Conservation (phyloP, 176 grass and related monocot species). For the Carex parvula region DNA sequence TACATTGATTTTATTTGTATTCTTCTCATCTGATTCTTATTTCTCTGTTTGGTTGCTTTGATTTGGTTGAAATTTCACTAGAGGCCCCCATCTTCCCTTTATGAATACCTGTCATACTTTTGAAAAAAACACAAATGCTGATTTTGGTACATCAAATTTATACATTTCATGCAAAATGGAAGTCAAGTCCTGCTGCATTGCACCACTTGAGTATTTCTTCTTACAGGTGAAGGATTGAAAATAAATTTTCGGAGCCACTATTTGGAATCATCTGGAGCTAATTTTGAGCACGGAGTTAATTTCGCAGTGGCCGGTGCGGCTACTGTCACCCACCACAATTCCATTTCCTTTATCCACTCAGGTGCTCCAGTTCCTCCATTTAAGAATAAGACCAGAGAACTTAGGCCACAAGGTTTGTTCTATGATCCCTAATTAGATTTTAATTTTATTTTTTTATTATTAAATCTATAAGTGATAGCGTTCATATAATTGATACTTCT, state of each 20-base stretch:
- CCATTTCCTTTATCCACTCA: slow-evolving; percentile 40
- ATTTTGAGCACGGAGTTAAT: slow-evolving; percentile 48
- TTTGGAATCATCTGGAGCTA: slow-evolving; percentile 46
- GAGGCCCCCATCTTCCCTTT: background rate
- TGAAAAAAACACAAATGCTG: background rate
- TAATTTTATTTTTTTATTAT: background rate
- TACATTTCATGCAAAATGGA: background rate
- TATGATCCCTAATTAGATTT: too few relatives aligned
- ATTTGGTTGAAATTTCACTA: background rate
- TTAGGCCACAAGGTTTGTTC: slow-evolving; percentile 36
- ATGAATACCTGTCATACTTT: too few relatives aligned
- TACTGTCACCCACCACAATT: background rate
- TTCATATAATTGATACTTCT: too few relatives aligned
- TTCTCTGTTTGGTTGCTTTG: background rate
- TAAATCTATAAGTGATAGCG: too few relatives aligned
- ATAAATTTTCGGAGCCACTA: slow-evolving; percentile 44
- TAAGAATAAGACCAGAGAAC: slow-evolving; percentile 43
- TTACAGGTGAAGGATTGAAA: slow-evolving; percentile 41
- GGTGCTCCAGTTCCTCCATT: slow-evolving; percentile 50
- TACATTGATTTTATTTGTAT: slow-evolving; percentile 66
- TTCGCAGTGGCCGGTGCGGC: slow-evolving; percentile 46
- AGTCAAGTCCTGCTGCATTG: background rate
- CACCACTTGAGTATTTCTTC: background rate
- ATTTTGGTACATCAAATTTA: background rate
- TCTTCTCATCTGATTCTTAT: background rate